Base-by-base conservation (phyloP, 441 rosid species). In the Brassica hybrid region DNA sequence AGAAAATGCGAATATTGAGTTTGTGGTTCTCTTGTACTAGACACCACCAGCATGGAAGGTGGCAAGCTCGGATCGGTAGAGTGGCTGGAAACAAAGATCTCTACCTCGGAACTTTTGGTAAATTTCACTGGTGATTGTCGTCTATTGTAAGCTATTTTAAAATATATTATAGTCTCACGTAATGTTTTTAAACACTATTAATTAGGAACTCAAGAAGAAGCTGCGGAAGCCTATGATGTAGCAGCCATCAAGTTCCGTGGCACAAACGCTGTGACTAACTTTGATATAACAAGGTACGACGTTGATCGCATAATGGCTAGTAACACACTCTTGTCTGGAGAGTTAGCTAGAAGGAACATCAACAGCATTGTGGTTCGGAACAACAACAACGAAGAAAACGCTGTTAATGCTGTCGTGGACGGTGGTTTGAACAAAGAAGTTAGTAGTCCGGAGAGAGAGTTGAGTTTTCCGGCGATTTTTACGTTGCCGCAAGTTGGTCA, bases 141-240 rank as follows among this genome's bases (percentile, higher is more conserved):
- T 66, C 36, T 27, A 25, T 64, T 11, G 1, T 2, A 18, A 7
- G 7, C 0, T 9, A 1, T 8, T 48, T 6, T 43, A 0, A 0
- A 12, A 10, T 27, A 36, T 7, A 66, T 69, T 67, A 60, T 56
- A 1, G n/a, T 63, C 61, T 69, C 14, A 77, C 21, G 68, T 1
- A 4, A 61, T 36, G 60, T 11, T 56, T 67, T 52, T 52, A 6
- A 8, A 59, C 13, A 0, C n/a, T 14, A 1, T 3, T n/a, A n/a
- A n/a, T n/a, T 80, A 93, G 97, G 98, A 79, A 95, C 99, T 6
- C 98, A 95, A 82, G 99, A 93, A 85, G 99, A 95, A 86, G 99
- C 98, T 13, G 99, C 98, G 0, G 99, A 95, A 79, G 98, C 99
- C 0, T 94, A 94, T 17, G 98, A 94, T 52, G 60, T 94, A 8